A percentile compares a stretch with the other conserved stretches of the same genome.
phyloP scores from a whole-genome alignment of 257 asterid species.

The Nicotiana sylvestris region DNA sequence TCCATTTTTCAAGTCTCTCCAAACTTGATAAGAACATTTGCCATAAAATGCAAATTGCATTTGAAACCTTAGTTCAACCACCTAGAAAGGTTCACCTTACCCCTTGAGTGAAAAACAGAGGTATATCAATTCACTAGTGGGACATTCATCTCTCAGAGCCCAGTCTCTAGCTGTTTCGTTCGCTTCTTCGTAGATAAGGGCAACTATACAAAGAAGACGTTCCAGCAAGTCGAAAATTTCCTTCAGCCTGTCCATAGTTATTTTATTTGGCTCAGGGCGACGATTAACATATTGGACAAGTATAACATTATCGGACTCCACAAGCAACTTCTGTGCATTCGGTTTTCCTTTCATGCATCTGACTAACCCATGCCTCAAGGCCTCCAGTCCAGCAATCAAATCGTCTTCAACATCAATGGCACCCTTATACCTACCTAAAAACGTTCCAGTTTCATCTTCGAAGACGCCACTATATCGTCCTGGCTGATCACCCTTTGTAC shows the following conservation, averaged over 20 bases:
- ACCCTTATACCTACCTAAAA: neutral
- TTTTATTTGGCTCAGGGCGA: neutral
- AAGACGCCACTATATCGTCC: neutral
- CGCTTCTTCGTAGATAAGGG: neutral
- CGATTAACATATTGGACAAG: constrained; percentile 6
- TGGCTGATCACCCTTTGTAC: neutral
- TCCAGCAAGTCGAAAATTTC: neutral
- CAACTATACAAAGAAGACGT: neutral
- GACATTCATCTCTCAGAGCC: too few relatives aligned
- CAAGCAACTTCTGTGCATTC: neutral
- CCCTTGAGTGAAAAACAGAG: too few relatives aligned
- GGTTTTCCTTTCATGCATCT: neutral
- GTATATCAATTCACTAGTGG: too few relatives aligned
- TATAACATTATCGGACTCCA: neutral
- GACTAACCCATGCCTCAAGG: neutral
- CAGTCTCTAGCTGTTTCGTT: neutral
- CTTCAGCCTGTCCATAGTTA: too few relatives aligned
- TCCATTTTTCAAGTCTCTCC: too few relatives aligned
- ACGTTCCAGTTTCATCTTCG: neutral
- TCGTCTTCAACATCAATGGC: neutral
- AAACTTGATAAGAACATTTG: too few relatives aligned
- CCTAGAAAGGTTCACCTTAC: too few relatives aligned
- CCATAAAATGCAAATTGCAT: too few relatives aligned
- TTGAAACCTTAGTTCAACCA: too few relatives aligned
- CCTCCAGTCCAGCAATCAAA: neutral